Conservation (phyloP, 1,139 yeast genomes). For the Geotrichum bryndzae region DNA sequence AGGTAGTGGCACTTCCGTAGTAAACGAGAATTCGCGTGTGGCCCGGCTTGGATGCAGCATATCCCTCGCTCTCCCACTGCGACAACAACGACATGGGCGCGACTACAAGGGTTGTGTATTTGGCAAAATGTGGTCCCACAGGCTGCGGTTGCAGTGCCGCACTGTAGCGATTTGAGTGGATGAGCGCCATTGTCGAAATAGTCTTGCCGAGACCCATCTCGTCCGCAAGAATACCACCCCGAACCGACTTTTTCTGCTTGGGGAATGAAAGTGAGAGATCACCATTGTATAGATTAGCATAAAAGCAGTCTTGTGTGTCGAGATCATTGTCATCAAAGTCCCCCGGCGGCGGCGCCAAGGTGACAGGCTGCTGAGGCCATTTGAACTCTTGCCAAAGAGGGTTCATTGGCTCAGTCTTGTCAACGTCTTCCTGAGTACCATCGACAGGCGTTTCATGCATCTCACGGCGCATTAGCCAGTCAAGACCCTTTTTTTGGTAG, state of each 20-base stretch:
- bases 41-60: constrained; percentile 42
- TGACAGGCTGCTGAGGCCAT: constrained; percentile 55
- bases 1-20: constrained; percentile 55
- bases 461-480: constrained; percentile 65
- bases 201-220: constrained; percentile 98
- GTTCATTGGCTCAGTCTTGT: constrained; percentile 53
- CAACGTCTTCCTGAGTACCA: constrained; percentile 26
- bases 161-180: constrained; percentile 42
- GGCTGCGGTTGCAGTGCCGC: constrained; percentile 17
- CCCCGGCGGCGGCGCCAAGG: neutral
- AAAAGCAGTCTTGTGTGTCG: constrained; percentile 40
- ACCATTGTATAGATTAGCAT: constrained; percentile 78
- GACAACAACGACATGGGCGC: constrained; percentile 87
- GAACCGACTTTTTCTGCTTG: constrained; percentile 41
- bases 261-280: constrained; percentile 70
- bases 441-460: constrained; percentile 52
- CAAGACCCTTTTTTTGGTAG: constrained; percentile 73
- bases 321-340: neutral
- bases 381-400: constrained; percentile 79
- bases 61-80: constrained; percentile 84
- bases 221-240: constrained; percentile 93
- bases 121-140: constrained; percentile 46
- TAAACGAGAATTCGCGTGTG: constrained; percentile 43
- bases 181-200: constrained; percentile 69
- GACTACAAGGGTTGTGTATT: constrained; percentile 66